Evolutionary conservation across 2,329 filamentous ascomycete species (phyloP).

Genomic region (Aspergillus texensis): DNA sequence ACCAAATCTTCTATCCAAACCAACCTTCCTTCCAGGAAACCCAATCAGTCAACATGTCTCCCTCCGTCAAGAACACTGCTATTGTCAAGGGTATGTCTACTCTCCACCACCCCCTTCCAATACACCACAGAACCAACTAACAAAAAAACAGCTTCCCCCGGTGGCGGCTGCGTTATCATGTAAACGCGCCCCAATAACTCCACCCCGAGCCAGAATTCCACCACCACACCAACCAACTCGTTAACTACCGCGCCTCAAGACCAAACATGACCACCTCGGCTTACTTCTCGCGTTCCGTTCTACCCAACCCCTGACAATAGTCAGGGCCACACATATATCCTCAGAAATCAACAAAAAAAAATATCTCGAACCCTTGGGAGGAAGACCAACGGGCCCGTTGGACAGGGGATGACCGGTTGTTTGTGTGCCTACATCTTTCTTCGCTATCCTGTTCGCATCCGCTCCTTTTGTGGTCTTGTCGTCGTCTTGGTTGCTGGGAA

Average conservation of each 20-base stretch:
- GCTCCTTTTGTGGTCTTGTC: background rate
- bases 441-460: constrained; percentile 4
- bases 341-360: background rate
- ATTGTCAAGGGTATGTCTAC: constrained; percentile 27
- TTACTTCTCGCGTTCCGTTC: background rate
- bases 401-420: background rate
- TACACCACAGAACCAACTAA: constrained; percentile 1
- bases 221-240: background rate
- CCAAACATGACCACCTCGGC: background rate
- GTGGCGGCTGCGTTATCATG: constrained; percentile 36
- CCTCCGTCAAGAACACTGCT: constrained; percentile 23
- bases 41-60: constrained; percentile 30
- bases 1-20: constrained; percentile 15
- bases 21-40: constrained; percentile 19
- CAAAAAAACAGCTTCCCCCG: constrained; percentile 25
- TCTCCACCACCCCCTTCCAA: background rate
- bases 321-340: background rate
- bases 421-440: background rate
- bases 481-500: constrained; percentile 1
- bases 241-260: background rate
- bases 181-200: constrained; percentile 18
- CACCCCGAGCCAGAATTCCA: constrained; percentile 4
- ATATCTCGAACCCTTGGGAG: background rate
- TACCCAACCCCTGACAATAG: background rate
- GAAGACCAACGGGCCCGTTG: constrained; percentile 1